phyloP scores from a whole-genome alignment of 1,284 basidiomycete species.

The Nidula niveotomentosa region DNA sequence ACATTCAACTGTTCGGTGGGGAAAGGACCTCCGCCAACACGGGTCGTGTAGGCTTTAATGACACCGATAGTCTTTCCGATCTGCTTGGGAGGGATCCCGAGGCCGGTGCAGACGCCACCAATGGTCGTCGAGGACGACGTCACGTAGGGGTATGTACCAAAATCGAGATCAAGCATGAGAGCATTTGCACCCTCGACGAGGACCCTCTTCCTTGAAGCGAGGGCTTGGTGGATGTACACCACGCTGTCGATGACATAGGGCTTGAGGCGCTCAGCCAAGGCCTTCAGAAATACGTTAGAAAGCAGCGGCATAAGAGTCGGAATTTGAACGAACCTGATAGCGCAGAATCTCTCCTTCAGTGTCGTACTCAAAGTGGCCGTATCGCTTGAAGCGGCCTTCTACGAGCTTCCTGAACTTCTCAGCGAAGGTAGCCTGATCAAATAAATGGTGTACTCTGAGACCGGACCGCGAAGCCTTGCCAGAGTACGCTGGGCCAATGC shows the following conservation, averaged over 20 bases:
- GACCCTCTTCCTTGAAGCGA: conserved; percentile 75
- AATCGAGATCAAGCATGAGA: conserved; percentile 97
- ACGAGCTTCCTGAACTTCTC: conserved; percentile 94
- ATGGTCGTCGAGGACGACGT: conserved; percentile 93
- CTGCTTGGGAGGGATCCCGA: conserved; percentile 89
- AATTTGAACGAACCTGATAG: conserved; percentile 65
- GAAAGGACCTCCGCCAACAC: conserved; percentile 97
- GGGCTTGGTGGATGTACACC: conserved; percentile 81
- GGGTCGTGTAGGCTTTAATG: conserved; percentile 96
- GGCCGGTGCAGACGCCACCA: conserved; percentile 94
- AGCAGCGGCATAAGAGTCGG: too few species aligned
- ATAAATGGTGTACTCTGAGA: conserved; percentile 94
- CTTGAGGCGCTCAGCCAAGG: conserved; percentile 81
- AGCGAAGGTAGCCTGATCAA: conserved; percentile 86
- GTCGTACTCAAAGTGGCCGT: conserved; percentile 98
- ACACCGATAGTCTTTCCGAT: conserved; percentile 91
- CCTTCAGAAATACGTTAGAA: conserved; percentile 35
- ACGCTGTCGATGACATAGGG: conserved; percentile 93
- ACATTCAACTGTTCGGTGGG: conserved; percentile 94
- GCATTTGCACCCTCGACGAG: conserved; percentile 98
- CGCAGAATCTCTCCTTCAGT: conserved; percentile 95
- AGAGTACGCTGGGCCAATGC: conserved; percentile 98
- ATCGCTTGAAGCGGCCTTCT: conserved; percentile 97
- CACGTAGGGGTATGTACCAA: conserved; percentile 97
- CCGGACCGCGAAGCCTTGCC: conserved; percentile 97